Evolutionary conservation across 352 stramenopile species (phyloP).

Genomic region (Phytophthora pinifolia): DNA sequence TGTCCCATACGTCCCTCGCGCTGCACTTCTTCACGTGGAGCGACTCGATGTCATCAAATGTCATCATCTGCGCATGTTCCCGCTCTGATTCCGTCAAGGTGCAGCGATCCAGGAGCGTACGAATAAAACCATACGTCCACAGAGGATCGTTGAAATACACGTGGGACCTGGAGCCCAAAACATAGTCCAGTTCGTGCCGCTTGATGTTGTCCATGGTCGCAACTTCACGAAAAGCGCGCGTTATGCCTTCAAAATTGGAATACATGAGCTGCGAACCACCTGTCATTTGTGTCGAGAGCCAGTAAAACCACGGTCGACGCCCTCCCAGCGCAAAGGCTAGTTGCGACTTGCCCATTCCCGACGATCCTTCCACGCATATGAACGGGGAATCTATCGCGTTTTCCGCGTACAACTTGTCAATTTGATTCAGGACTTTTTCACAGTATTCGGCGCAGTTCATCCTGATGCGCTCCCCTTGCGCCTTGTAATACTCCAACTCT

Average conservation of each 20-base stretch:
- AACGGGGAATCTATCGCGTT: background rate
- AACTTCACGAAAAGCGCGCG: background rate
- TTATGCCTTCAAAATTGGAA: constrained; percentile 1
- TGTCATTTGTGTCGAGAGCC: background rate
- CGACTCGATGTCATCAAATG: background rate
- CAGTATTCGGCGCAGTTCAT: background rate
- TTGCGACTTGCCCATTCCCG: constrained; percentile 16
- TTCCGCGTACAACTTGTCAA: background rate
- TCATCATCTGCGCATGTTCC: constrained; percentile 6
- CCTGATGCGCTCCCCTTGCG: background rate
- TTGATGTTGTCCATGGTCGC: background rate
- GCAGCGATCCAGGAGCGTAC: constrained; percentile 2
- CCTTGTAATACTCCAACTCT: background rate
- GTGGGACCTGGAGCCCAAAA: background rate
- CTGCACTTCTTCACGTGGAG: background rate
- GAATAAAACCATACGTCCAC: constrained; percentile 16
- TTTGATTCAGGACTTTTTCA: constrained; percentile 7
- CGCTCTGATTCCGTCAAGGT: background rate
- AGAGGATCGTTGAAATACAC: too few species aligned
- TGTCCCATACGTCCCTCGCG: too few species aligned
- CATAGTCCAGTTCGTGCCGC: background rate
- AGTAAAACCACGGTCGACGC: constrained; percentile 11
- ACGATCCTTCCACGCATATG: constrained; percentile 13
- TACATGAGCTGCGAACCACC: background rate
- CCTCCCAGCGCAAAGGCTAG: constrained; percentile 15